phyloP scores from a whole-genome alignment of 805 yeast genomes.

The Metschnikowia santaceciliae region DNA sequence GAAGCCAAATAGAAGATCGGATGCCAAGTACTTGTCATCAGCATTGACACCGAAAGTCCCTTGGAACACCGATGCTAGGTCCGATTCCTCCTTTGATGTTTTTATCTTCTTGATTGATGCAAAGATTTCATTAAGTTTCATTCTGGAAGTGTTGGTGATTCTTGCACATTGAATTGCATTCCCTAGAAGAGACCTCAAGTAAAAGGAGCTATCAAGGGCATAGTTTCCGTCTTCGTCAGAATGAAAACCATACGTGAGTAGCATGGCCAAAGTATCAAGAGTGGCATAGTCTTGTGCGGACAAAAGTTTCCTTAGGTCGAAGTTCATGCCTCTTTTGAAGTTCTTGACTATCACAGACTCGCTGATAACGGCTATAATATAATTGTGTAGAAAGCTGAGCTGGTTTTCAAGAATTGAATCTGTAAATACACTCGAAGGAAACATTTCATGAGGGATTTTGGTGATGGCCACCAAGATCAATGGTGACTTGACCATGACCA shows the following conservation, averaged over 20 bases:
- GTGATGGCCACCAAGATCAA: conserved; percentile 71
- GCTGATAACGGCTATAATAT: conserved; percentile 77
- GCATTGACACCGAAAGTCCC: conserved; percentile 2
- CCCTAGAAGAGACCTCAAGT: conserved; percentile 27
- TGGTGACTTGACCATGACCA: conserved; percentile 62
- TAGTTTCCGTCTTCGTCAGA: conserved; percentile 4
- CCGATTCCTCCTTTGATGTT: conserved; percentile 3
- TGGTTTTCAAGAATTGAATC: conserved; percentile 40
- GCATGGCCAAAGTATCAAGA: conserved; percentile 52
- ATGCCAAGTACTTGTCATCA: conserved; percentile 23
- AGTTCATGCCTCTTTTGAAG: conserved; percentile 68
- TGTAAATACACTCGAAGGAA: background rate
- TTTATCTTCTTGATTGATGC: conserved; percentile 28
- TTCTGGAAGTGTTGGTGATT: conserved; percentile 54
- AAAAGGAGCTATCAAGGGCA: conserved; percentile 22
- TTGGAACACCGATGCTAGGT: conserved; percentile 1
- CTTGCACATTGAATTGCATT: conserved; percentile 32
- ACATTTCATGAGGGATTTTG: conserved; percentile 42
- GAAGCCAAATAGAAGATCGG: conserved; percentile 68
- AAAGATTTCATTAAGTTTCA: conserved; percentile 53
- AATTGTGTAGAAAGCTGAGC: conserved; percentile 68
- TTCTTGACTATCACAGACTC: conserved; percentile 69
- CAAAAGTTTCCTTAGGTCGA: conserved; percentile 72
- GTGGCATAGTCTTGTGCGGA: conserved; percentile 73
- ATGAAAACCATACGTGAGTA: conserved; percentile 32